phyloP scores from a whole-genome alignment of 1,139 yeast genomes.

The Yamadazyma triangularis region DNA sequence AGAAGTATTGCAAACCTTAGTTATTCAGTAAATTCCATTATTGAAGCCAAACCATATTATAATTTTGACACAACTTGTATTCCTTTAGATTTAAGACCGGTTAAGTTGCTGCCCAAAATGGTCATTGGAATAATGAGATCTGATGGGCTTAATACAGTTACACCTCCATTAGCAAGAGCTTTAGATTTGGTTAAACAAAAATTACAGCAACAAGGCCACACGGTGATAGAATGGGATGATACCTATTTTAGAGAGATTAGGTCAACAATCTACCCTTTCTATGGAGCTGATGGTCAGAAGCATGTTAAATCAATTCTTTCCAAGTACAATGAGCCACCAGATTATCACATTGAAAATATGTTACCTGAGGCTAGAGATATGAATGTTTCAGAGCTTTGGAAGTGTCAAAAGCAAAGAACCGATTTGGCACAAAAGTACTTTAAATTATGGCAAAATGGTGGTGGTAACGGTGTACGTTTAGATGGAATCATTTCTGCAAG shows the following conservation, averaged over 20 bases:
- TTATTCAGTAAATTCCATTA: constrained; percentile 3
- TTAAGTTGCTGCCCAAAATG: constrained; percentile 5
- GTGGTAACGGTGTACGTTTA: constrained; percentile 3
- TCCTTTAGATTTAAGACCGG: constrained; percentile 5
- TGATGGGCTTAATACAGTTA: constrained; percentile 8
- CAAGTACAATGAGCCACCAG: constrained; percentile 10
- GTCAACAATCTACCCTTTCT: constrained; percentile 11
- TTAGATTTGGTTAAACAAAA: constrained; percentile 5
- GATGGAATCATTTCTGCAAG: constrained; percentile 10
- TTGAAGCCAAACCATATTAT: constrained; percentile 6
- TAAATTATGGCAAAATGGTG: constrained; percentile 7
- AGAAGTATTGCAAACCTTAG: constrained; percentile 2
- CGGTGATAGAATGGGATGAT: constrained; percentile 9
- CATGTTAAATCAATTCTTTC: constrained; percentile 8
- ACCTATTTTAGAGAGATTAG: constrained; percentile 10
- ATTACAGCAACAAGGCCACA: constrained; percentile 7
- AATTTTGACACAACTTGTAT: constrained; percentile 9
- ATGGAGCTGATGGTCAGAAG: constrained; percentile 12
- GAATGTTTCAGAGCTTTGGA: constrained; percentile 11
- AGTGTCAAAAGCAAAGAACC: constrained; percentile 7
- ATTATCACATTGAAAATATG: constrained; percentile 5
- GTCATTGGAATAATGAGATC: constrained; percentile 8
- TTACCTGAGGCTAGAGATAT: constrained; percentile 6
- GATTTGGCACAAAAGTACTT: constrained; percentile 9
- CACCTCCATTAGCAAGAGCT: constrained; percentile 8